Conservation (phyloP, 2,329 filamentous ascomycete species). For the Aureobasidium sp. region DNA sequence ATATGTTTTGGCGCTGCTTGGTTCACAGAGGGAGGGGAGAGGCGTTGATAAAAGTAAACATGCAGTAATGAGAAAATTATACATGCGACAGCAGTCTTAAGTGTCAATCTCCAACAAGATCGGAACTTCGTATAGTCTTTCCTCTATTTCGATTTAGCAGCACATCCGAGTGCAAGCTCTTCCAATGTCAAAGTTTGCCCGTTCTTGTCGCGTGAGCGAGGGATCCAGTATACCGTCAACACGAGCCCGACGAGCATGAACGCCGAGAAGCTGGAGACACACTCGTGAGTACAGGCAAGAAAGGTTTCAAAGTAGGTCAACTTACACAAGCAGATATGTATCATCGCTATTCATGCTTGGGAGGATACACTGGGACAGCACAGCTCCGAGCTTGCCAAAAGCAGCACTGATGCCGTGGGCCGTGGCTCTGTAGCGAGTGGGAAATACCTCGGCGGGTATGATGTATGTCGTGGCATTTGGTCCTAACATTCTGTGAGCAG, state of each 20-base stretch:
- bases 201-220: constrained; percentile 4
- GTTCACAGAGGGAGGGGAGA: not conserved
- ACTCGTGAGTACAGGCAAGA: not conserved
- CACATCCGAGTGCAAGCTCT: not conserved
- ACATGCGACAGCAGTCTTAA: not conserved
- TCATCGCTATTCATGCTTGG: not conserved
- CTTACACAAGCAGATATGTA: not conserved
- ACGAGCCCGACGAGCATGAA: constrained; percentile 2
- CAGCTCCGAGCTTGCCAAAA: constrained; percentile 47
- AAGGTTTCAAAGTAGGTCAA: not conserved
- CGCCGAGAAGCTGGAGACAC: not conserved
- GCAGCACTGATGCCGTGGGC: constrained; percentile 50
- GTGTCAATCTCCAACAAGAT: not conserved
- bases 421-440: constrained; percentile 48
- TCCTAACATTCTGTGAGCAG: constrained; percentile 18
- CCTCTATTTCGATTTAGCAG: not conserved
- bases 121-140: not conserved
- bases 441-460: constrained; percentile 51
- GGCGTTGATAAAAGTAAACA: not conserved
- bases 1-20: too few species aligned
- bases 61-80: not conserved
- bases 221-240: constrained; percentile 6
- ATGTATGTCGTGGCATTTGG: constrained; percentile 24
- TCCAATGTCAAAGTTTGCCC: constrained; percentile 1
- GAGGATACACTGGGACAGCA: constrained; percentile 37